Evolutionary conservation across 495 filamentous ascomycete genomes (phyloP).

Genomic region (Immersiella caudata): DNA sequence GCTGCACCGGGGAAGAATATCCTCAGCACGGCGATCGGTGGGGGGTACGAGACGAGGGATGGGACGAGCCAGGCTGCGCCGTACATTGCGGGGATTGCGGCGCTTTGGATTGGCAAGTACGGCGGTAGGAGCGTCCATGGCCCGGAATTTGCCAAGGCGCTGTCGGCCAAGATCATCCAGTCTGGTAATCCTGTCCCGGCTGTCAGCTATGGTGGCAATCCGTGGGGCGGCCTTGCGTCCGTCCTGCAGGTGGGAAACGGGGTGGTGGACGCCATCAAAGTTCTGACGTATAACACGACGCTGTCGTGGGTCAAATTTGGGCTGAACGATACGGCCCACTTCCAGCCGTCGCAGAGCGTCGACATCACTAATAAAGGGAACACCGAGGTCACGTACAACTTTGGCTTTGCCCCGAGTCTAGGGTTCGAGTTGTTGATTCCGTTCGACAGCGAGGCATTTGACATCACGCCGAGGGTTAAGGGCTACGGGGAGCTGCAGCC

Average conservation of each 20-base stretch:
- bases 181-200: conserved; percentile 37
- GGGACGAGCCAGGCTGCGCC: conserved; percentile 53
- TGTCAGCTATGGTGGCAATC: background rate
- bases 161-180: conserved; percentile 41
- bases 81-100: conserved; percentile 48
- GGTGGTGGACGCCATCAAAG: conserved; percentile 48
- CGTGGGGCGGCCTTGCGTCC: conserved; percentile 40
- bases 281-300: conserved; percentile 43
- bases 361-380: conserved; percentile 47
- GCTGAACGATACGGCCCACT: conserved; percentile 50
- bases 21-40: conserved; percentile 46
- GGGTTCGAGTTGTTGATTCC: conserved; percentile 7
- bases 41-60: conserved; percentile 43
- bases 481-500: background rate
- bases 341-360: conserved; percentile 41
- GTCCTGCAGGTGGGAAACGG: conserved; percentile 51
- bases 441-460: background rate
- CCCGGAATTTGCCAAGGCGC: conserved; percentile 34
- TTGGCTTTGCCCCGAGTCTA: conserved; percentile 19
- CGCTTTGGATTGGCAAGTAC: conserved; percentile 41
- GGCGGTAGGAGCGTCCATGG: conserved; percentile 41
- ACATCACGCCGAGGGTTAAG: background rate
- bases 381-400: conserved; percentile 39
- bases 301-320: conserved; percentile 43
- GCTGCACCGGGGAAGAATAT: conserved; percentile 53